Evolutionary conservation across 2,329 filamentous ascomycete genomes (phyloP), one percentile per base, ranked within the genome.

Genomic region (Colletotrichum gloeosporioides): DNA sequence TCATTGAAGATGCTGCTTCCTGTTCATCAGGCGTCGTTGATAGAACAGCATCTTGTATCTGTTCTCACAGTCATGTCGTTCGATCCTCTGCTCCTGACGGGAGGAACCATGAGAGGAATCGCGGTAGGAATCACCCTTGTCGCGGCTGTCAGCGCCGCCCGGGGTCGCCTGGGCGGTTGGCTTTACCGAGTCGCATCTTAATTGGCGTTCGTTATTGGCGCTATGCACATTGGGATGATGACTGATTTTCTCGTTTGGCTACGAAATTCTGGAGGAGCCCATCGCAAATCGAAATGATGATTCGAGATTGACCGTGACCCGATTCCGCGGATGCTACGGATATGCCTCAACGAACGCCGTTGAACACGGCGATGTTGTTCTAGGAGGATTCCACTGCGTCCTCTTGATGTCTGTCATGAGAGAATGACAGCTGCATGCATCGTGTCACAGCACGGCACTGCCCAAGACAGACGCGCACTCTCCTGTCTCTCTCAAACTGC

Each of bases 141-240:
- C 32, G 22, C 61, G n/a, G 39, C 31, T 64, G 57, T 39, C 69
- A 68, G 55, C 39, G 36, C 10, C 32, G 39, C 57, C 27, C 13
- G 49, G 73, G 62, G 27, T 34, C 34, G 44, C 39, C 64, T 65
- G 44, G 64, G 22, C 44, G 55, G 39, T 49, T 32, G 29, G 49
- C 62, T 59, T 66, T 71, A 70, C 68, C 72, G 72, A 75, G 73
- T 69, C 69, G 64, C 73, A 65, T 44, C 69, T 76, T 73, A n/a
- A 76, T 76, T 76, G 59, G 22, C 27, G 69, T 59, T 73, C 57
- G 57, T 59, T 53, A 34, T 9, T 39, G 22, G 32, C 25, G 31
- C 69, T 39, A 64, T 72, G 69, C 57, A 34, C 55, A 9, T 57
- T 63, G 63, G 69, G 69, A 68, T 57, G 69, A 73, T 69, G 27